Evolutionary conservation across 495 filamentous ascomycete genomes (phyloP).

Genomic region (Aspergillus kassunensis): DNA sequence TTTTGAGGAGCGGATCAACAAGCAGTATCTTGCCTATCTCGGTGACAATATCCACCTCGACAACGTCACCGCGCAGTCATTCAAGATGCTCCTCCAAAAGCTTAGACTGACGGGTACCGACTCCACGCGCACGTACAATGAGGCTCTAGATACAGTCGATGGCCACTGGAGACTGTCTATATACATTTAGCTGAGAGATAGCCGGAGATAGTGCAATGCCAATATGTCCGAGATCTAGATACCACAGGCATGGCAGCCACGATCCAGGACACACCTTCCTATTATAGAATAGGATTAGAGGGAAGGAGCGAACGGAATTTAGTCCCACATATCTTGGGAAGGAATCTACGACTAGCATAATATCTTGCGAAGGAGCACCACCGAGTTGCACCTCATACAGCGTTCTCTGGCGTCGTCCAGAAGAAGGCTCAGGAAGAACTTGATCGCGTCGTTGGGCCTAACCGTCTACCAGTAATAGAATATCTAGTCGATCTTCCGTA

Average conservation of each 20-base stretch:
- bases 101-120: constrained; percentile 48
- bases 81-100: constrained; percentile 61
- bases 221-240: too few species aligned
- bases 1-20: constrained; percentile 54
- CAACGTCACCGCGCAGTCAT: constrained; percentile 63
- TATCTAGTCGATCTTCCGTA: constrained; percentile 32
- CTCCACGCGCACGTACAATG: neutral
- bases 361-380: too few species aligned
- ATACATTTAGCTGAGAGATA: too few species aligned
- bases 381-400: constrained; percentile 31
- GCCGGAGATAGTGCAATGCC: too few species aligned
- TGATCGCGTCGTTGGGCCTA: constrained; percentile 22
- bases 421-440: constrained; percentile 50
- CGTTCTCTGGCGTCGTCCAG: constrained; percentile 32
- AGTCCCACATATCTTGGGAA: too few species aligned
- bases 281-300: too few species aligned
- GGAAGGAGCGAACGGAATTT: too few species aligned
- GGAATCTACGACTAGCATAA: too few species aligned
- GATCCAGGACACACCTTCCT: too few species aligned
- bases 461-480: constrained; percentile 23
- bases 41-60: constrained; percentile 56
- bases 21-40: constrained; percentile 56
- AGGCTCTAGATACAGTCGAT: too few species aligned
- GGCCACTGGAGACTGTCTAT: too few species aligned
- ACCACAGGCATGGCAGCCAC: too few species aligned